These are phyloP conservation scores for Colletotrichum tamarilloi DNA, from an alignment of 2,329 filamentous ascomycete genomes.

Conservation along the genomic window DNA sequence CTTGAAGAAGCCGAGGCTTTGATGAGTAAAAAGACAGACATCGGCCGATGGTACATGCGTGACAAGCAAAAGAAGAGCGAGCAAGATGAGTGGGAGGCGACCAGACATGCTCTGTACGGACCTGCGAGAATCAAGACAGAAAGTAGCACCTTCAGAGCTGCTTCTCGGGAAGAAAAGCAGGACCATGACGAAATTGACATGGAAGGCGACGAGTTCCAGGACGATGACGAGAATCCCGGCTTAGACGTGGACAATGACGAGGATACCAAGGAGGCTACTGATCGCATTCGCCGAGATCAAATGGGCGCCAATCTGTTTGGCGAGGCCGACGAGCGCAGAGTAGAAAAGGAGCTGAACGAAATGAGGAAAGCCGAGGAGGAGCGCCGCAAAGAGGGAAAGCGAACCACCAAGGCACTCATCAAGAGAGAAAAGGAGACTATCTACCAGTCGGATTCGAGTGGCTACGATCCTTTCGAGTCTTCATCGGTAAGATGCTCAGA, in stretches of 20 bases:
- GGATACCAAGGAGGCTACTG: conserved; percentile 77
- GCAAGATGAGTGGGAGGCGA: conserved; percentile 71
- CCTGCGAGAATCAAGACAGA: conserved; percentile 75
- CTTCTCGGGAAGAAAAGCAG: conserved; percentile 71
- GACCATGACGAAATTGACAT: conserved; percentile 79
- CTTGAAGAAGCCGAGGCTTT: conserved; percentile 87
- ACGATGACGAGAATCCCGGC: conserved; percentile 84
- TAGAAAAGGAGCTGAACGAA: conserved; percentile 80
- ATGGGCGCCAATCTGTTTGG: conserved; percentile 88
- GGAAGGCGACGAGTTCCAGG: conserved; percentile 81
- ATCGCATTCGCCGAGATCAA: conserved; percentile 81
- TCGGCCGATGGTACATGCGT: conserved; percentile 84
- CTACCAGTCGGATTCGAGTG: conserved; percentile 77
- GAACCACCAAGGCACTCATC: conserved; percentile 81
- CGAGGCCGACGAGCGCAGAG: conserved; percentile 74
- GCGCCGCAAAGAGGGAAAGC: conserved; percentile 78
- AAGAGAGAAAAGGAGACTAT: conserved; percentile 89
- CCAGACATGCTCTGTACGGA: conserved; percentile 61
- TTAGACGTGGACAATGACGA: conserved; percentile 86
- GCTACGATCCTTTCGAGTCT: conserved; percentile 53
- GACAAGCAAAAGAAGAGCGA: conserved; percentile 68
- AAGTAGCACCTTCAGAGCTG: conserved; percentile 71
- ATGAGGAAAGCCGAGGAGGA: conserved; percentile 75
- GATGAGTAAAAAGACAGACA: conserved; percentile 82
- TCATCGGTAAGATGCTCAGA: conserved; percentile 44